These are phyloP conservation scores for Skeletonema potamos DNA, from an alignment of 108 stramenopile species.

Conservation along the genomic window DNA sequence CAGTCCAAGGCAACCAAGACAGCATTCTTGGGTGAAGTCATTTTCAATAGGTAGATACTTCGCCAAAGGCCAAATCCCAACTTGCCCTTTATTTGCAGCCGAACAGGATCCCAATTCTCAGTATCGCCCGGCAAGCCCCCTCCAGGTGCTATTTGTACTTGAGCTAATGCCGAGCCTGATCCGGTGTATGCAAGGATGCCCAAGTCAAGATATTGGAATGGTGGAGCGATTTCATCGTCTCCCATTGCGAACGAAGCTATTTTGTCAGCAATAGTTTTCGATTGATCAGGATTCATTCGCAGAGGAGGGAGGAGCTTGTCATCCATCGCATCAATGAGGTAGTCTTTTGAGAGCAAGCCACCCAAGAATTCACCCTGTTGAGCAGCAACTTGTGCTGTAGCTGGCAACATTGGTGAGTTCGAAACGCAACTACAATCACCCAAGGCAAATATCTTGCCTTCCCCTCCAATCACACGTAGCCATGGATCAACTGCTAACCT, in stretches of 20 bases:
- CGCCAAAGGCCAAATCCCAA: constrained; percentile 80
- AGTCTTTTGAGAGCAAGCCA: constrained; percentile 77
- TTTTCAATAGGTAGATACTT: constrained; percentile 90
- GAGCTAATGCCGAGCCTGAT: constrained; percentile 79
- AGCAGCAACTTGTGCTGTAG: constrained; percentile 91
- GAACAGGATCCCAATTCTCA: constrained; percentile 41
- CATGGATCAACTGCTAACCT: constrained; percentile 89
- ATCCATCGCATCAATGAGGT: constrained; percentile 47
- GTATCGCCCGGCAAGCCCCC: constrained; percentile 24
- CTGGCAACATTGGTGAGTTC: constrained; percentile 63
- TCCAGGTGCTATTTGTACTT: constrained; percentile 71
- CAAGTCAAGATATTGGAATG: constrained; percentile 94
- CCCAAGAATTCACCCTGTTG: constrained; percentile 94
- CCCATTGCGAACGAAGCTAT: constrained; percentile 64
- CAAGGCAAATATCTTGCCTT: constrained; percentile 81
- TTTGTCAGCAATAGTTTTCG: constrained; percentile 56
- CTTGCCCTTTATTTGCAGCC: constrained; percentile 75
- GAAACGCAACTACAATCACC: constrained; percentile 89
- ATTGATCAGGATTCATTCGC: constrained; percentile 38
- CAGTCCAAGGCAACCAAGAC: constrained; percentile 90
- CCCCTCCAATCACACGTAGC: constrained; percentile 83
- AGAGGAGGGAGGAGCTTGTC: constrained; percentile 53
- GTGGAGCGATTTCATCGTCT: constrained; percentile 70
- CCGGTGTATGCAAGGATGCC: constrained; percentile 96
- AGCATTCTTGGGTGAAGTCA: constrained; percentile 87